These are phyloP conservation scores for Xylariaceae sp. DNA, from an alignment of 2,329 filamentous ascomycete genomes.

Conservation along the genomic window DNA sequence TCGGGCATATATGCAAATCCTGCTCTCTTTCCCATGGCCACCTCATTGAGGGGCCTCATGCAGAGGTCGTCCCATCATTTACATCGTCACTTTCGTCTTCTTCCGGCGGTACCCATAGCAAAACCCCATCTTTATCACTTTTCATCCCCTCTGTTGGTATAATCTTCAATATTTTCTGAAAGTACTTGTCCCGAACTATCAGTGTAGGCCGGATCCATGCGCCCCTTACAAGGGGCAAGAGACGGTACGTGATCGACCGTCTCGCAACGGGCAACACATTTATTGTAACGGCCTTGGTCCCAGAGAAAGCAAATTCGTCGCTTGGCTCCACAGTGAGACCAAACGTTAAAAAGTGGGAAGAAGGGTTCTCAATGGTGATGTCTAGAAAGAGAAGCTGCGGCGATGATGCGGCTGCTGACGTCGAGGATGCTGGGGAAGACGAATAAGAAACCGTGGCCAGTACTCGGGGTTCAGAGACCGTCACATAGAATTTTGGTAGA, in stretches of 20 bases:
- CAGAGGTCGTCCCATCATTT: constrained; percentile 7
- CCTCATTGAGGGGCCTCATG: neutral
- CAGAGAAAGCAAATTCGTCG: constrained; percentile 89
- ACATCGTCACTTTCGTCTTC: constrained; percentile 32
- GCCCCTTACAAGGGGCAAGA: constrained; percentile 64
- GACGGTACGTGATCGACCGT: constrained; percentile 65
- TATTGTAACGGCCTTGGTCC: constrained; percentile 73
- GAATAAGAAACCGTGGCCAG: constrained; percentile 56
- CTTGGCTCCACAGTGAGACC: constrained; percentile 87
- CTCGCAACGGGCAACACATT: constrained; percentile 80
- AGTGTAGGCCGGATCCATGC: constrained; percentile 68
- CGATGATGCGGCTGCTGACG: constrained; percentile 32
- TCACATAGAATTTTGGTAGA: constrained; percentile 74
- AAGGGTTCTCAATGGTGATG: constrained; percentile 83
- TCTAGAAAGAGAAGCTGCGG: constrained; percentile 44
- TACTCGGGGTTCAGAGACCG: constrained; percentile 82
- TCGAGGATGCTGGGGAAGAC: constrained; percentile 26
- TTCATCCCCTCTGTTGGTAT: constrained; percentile 72
- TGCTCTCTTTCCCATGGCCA: neutral
- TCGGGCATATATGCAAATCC: neutral
- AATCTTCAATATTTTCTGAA: constrained; percentile 82
- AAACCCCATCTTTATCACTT: constrained; percentile 58
- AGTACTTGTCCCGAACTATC: constrained; percentile 82
- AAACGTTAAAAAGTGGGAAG: constrained; percentile 91
- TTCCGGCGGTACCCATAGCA: constrained; percentile 57